Base-by-base conservation (phyloP, 306 rosid species). In the Phaseolus lunatus region DNA sequence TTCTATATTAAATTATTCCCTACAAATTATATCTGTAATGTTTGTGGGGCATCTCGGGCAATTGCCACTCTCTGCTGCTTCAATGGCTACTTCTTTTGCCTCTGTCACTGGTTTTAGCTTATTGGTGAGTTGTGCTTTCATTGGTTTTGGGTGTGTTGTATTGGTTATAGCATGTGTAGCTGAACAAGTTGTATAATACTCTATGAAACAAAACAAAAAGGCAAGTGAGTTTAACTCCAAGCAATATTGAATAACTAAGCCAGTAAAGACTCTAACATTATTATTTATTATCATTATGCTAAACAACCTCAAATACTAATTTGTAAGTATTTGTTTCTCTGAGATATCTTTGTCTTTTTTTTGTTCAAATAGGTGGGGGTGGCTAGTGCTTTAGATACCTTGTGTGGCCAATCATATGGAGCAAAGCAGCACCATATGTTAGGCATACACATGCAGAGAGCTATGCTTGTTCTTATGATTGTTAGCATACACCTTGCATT, bases 11-110 rank as follows among this genome's bases (percentile, higher is more conserved):
- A 90, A 85, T 53, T 86, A 61, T 41, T 81, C 85, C 80, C 65
- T 85, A 3, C 94, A 87, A 81, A 67, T 89, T 31, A 87, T 92
- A 50, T 88, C 97, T 20, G 82, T 93, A 0, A 93, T 90, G 97
- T 92, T 89, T 37, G 92, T 90, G 1, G 94, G 96, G 11, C 97
- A 89, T 74, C 96, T 87, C 9, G 97, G 92, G 0, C 78, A 89
- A 9, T 9, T 90, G 16, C 14, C 92, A 41, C 92, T 89, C 33
- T 78, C 96, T 2, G 91, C 86, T 69, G 92, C 97, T 71, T 83
- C 96, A 27, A 85, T 92, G 91, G 97, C 94, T 7, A 80, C 90
- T 54, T 90, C 97, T 47, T 90, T 92, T 70, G 82, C 91, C 3
- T 44, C 97, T 0, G 91, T 90, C 57, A 90, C 97, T 27, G 97